Conservation (phyloP, 2,329 filamentous ascomycete genomes). For the Fusarium continuum region DNA sequence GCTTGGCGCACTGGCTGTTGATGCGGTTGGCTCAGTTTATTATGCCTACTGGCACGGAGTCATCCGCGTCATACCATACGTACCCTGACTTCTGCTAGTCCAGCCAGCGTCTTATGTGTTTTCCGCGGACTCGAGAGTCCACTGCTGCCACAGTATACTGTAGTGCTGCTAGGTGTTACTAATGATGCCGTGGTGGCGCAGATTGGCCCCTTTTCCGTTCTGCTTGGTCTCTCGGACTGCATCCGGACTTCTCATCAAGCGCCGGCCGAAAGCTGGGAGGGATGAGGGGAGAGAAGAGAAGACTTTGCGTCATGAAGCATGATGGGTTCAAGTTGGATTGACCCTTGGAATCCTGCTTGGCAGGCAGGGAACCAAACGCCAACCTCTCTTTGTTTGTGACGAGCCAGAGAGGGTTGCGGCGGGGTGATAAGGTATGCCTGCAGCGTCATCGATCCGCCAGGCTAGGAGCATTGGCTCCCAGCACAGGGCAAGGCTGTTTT, state of each 20-base stretch:
- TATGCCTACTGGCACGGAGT: neutral
- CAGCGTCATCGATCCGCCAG: constrained; percentile 33
- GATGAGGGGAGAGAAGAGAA: constrained; percentile 5
- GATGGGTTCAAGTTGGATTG: constrained; percentile 16
- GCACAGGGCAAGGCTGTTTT: constrained; percentile 14
- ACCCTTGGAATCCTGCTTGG: constrained; percentile 38
- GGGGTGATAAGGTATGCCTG: constrained; percentile 27
- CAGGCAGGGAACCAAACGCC: constrained; percentile 12
- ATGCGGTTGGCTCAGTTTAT: constrained; percentile 4
- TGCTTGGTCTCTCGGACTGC: constrained; percentile 15
- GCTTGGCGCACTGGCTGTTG: neutral
- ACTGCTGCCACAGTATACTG: neutral
- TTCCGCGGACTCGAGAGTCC: neutral
- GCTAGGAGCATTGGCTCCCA: constrained; percentile 5
- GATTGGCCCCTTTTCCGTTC: constrained; percentile 3
- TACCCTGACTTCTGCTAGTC: neutral
- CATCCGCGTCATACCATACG: neutral
- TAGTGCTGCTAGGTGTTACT: constrained; percentile 11
- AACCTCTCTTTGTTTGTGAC: neutral
- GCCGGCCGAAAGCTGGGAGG: constrained; percentile 3
- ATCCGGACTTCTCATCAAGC: constrained; percentile 24
- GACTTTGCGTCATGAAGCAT: constrained; percentile 41
- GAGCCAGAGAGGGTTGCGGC: constrained; percentile 18
- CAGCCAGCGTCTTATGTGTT: neutral
- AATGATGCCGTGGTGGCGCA: constrained; percentile 40